phyloP scores from a whole-genome alignment of 176 grass and related monocot genomes.

The Oryza nivara region DNA sequence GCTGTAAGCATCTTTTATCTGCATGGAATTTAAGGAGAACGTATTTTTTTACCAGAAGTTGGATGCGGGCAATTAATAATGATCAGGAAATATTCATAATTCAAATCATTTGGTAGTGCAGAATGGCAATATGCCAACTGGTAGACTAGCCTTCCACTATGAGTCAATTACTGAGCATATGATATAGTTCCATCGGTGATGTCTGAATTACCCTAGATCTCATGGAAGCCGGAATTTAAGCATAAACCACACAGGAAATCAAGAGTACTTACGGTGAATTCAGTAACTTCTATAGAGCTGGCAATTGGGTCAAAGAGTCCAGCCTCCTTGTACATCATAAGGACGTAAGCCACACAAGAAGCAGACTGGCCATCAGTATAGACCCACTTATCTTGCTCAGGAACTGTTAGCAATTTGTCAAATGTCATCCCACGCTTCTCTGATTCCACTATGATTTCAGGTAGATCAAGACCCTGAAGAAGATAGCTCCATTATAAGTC shows the following conservation, averaged over 20 bases:
- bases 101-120: neutral
- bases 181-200: neutral
- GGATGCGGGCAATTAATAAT: neutral
- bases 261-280: slow-evolving; percentile 81
- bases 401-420: slow-evolving; percentile 81
- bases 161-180: neutral
- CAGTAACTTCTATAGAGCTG: slow-evolving; percentile 78
- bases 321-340: slow-evolving; percentile 97
- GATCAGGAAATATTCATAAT: slow-evolving; percentile 11
- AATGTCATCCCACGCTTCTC: slow-evolving; percentile 86
- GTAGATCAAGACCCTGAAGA: slow-evolving; percentile 84
- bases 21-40: slow-evolving; percentile 19
- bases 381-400: slow-evolving; percentile 88
- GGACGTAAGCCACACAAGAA: slow-evolving; percentile 83
- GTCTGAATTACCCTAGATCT: neutral
- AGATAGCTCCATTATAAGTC: slow-evolving; percentile 26
- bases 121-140: neutral
- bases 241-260: neutral
- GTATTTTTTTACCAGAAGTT: neutral
- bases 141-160: neutral
- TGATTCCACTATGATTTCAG: slow-evolving; percentile 91
- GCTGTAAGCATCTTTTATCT: slow-evolving; percentile 98
- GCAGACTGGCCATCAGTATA: slow-evolving; percentile 88
- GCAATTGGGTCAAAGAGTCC: slow-evolving; percentile 75
- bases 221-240: neutral